These are phyloP conservation scores for Coemansia sp. DNA, from an alignment of 192 early-diverging fungal genomes.

Conservation along the genomic window DNA sequence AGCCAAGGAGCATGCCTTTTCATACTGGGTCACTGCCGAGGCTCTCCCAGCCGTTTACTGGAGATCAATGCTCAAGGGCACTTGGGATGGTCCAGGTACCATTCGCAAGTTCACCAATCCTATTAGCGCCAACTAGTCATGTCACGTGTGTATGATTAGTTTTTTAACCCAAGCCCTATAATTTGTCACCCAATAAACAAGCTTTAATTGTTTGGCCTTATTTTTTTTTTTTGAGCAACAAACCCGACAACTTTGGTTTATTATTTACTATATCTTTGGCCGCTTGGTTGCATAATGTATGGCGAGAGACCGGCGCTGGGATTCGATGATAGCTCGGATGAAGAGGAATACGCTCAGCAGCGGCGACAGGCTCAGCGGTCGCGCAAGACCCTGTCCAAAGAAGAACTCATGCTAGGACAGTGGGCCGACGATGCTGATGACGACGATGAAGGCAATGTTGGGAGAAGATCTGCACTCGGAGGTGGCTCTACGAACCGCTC, in stretches of 20 bases:
- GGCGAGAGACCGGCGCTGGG: constrained; percentile 20
- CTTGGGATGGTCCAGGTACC: constrained; percentile 70
- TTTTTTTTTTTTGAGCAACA: background rate
- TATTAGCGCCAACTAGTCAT: constrained; percentile 21
- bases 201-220: background rate
- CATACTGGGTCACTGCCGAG: constrained; percentile 75
- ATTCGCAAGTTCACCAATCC: constrained; percentile 65
- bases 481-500: background rate
- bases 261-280: background rate
- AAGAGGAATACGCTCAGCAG: constrained; percentile 10
- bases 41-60: constrained; percentile 82
- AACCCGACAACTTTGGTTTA: background rate
- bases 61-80: constrained; percentile 76
- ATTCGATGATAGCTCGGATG: constrained; percentile 40
- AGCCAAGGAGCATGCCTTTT: constrained; percentile 64
- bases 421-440: constrained; percentile 34
- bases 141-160: too few species aligned
- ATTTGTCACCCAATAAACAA: background rate
- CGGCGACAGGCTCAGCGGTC: background rate
- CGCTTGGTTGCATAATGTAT: constrained; percentile 3
- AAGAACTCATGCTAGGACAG: constrained; percentile 41
- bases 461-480: background rate
- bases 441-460: background rate
- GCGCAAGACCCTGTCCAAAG: constrained; percentile 18
- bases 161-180: background rate